A percentile compares a stretch with the other conserved stretches of the same genome.
Evolutionary conservation across 2,329 filamentous ascomycete genomes (phyloP).

Genomic region (Penicillium capsulatum): DNA sequence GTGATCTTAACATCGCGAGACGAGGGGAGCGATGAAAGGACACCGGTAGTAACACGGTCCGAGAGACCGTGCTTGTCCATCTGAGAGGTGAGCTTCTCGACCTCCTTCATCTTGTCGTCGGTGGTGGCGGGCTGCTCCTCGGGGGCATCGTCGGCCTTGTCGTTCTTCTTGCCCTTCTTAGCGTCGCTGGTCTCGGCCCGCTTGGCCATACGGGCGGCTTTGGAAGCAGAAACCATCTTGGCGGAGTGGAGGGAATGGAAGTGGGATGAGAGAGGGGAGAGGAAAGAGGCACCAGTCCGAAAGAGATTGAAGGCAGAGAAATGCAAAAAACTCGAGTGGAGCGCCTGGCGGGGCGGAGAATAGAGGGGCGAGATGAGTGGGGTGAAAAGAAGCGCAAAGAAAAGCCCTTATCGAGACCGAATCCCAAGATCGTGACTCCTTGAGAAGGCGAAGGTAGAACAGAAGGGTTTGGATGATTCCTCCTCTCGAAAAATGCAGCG

Average conservation of each 20-base stretch:
- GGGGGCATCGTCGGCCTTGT: conserved; percentile 63
- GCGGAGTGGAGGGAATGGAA: conserved; percentile 16
- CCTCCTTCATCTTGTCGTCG: conserved; percentile 68
- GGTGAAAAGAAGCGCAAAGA: conserved; percentile 13
- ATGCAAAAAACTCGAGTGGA: conserved; percentile 33
- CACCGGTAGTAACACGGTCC: conserved; percentile 96
- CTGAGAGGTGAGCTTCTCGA: conserved; percentile 84
- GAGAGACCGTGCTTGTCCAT: conserved; percentile 95
- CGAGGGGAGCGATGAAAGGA: conserved; percentile 75
- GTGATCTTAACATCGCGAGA: conserved; percentile 97
- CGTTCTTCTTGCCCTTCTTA: conserved; percentile 51
- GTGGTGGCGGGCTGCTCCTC: conserved; percentile 66
- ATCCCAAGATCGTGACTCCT: conserved; percentile 9
- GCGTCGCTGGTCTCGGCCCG: conserved; percentile 61
- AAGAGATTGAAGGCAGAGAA: conserved; percentile 30
- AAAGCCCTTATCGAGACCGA: conserved; percentile 43
- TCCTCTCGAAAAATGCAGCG: neutral
- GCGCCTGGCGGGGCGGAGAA: conserved; percentile 29
- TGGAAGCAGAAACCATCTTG: conserved; percentile 64
- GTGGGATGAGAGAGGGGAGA: conserved; percentile 6
- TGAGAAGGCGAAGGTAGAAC: conserved; percentile 5
- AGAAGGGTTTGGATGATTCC: neutral
- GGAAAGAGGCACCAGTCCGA: conserved; percentile 12
- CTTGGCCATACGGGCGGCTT: conserved; percentile 65
- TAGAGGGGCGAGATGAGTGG: conserved; percentile 25